Percentiles rank a stretch among this genome's conserved stretches.
Conservation (phyloP, 2,329 filamentous ascomycete species). For the Penicillium freii region DNA sequence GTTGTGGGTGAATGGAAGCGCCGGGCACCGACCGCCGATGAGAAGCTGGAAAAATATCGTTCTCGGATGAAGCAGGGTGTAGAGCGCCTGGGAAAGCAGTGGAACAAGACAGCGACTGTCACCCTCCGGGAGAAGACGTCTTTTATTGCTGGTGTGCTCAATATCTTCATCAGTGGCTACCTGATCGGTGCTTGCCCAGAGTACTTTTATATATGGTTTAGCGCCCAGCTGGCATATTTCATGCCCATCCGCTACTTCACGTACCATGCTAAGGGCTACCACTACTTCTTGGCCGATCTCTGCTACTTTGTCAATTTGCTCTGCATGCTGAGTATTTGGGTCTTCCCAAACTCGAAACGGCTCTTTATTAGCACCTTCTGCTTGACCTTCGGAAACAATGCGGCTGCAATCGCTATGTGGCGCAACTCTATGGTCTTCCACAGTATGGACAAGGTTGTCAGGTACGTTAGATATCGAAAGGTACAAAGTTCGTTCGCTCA, state of each 20-base stretch:
- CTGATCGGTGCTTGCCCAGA: conserved; percentile 82
- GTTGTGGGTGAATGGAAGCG: conserved; percentile 92
- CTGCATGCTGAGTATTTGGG: conserved; percentile 77
- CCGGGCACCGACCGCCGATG: conserved; percentile 79
- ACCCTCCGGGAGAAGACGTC: conserved; percentile 90
- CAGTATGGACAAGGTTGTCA: conserved; percentile 96
- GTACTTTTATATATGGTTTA: conserved; percentile 92
- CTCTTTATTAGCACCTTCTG: conserved; percentile 92
- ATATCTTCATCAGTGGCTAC: conserved; percentile 96
- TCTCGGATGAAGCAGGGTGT: conserved; percentile 83
- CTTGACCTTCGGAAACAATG: conserved; percentile 92
- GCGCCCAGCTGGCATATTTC: conserved; percentile 81
- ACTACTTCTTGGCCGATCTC: conserved; percentile 95
- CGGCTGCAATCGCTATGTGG: conserved; percentile 98
- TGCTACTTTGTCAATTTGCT: conserved; percentile 98
- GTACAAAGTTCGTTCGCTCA: not conserved
- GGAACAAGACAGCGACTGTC: conserved; percentile 86
- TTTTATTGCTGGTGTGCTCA: conserved; percentile 93
- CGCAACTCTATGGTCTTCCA: conserved; percentile 97
- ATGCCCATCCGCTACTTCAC: conserved; percentile 94
- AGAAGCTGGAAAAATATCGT: conserved; percentile 87
- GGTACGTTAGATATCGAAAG: conserved; percentile 44
- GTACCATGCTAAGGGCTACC: conserved; percentile 87
- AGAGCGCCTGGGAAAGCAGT: conserved; percentile 79
- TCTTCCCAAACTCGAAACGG: conserved; percentile 84